These are phyloP conservation scores for Tremella yokohamensis DNA, from an alignment of 768 basidiomycete species.

Conservation along the genomic window DNA sequence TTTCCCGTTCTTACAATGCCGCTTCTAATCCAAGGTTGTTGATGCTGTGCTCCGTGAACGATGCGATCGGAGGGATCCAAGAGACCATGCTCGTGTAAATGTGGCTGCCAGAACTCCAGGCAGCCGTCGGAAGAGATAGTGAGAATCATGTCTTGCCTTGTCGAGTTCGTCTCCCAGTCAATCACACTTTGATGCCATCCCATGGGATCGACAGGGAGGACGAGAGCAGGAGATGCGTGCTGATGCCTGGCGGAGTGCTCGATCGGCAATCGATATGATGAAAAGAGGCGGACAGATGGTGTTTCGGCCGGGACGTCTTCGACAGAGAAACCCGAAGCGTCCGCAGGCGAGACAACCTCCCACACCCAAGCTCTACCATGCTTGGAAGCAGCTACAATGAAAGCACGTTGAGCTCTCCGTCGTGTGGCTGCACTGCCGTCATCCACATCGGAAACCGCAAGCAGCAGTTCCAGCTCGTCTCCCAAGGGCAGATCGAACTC, in stretches of 20 bases:
- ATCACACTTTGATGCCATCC: slow-evolving; percentile 49
- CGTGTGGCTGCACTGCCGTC: slow-evolving; percentile 38
- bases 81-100: slow-evolving; percentile 46
- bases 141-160: slow-evolving; percentile 63
- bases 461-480: slow-evolving; percentile 33
- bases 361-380: slow-evolving; percentile 44
- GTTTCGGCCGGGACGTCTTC: neutral
- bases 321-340: neutral
- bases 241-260: slow-evolving; percentile 4
- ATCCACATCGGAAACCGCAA: slow-evolving; percentile 50
- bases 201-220: slow-evolving; percentile 51
- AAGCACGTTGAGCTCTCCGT: slow-evolving; percentile 31
- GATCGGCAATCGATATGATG: slow-evolving; percentile 27
- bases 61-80: neutral
- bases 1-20: slow-evolving; percentile 63
- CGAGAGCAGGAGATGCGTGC: slow-evolving; percentile 14
- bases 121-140: slow-evolving; percentile 74
- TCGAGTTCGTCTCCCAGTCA: slow-evolving; percentile 42
- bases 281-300: slow-evolving; percentile 20
- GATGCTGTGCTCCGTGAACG: slow-evolving; percentile 7
- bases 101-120: slow-evolving; percentile 80
- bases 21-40: slow-evolving; percentile 53
- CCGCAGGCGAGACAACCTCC: slow-evolving; percentile 26
- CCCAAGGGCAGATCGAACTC: slow-evolving; percentile 20
- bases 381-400: slow-evolving; percentile 40